Evolutionary conservation across 2,329 filamentous ascomycete genomes (phyloP).

Genomic region (Aureobasidium vineae): DNA sequence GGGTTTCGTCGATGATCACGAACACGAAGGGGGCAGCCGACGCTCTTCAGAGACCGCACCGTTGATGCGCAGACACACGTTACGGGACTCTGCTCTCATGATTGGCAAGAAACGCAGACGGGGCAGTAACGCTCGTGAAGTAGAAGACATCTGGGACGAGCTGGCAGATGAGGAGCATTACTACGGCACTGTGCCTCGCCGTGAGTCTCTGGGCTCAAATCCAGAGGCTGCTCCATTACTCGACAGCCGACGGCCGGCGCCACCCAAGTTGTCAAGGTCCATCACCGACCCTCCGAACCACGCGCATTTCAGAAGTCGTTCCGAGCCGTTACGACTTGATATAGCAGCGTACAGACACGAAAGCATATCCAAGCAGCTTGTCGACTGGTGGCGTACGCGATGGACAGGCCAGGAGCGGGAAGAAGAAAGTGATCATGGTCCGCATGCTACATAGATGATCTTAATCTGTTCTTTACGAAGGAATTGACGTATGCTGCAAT

Average conservation of each 20-base stretch:
- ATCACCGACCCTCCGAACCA: slow-evolving; percentile 14
- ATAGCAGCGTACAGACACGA: slow-evolving; percentile 23
- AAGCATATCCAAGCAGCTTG: slow-evolving; percentile 17
- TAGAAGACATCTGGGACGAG: slow-evolving; percentile 83
- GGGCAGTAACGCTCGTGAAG: slow-evolving; percentile 56
- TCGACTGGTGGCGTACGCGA: slow-evolving; percentile 29
- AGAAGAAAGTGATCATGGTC: slow-evolving; percentile 11
- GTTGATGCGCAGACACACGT: slow-evolving; percentile 22
- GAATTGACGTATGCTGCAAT: neutral
- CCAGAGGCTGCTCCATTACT: slow-evolving; percentile 3
- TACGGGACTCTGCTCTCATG: slow-evolving; percentile 21
- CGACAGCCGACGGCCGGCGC: neutral
- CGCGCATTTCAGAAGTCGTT: slow-evolving; percentile 17
- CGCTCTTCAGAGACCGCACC: slow-evolving; percentile 29
- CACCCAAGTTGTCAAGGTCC: slow-evolving; percentile 8
- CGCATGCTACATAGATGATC: neutral
- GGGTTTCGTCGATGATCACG: slow-evolving; percentile 70
- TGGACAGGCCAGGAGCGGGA: slow-evolving; percentile 25
- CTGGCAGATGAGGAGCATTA: slow-evolving; percentile 60
- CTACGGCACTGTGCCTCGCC: slow-evolving; percentile 40
- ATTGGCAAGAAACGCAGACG: slow-evolving; percentile 31
- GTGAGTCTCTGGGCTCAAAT: neutral
- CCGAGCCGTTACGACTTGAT: slow-evolving; percentile 17
- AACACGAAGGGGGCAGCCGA: slow-evolving; percentile 17
- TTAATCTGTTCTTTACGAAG: slow-evolving; percentile 1